These are phyloP conservation scores for Pichia sp. DNA, from an alignment of 1,139 yeast genomes.

Conservation along the genomic window DNA sequence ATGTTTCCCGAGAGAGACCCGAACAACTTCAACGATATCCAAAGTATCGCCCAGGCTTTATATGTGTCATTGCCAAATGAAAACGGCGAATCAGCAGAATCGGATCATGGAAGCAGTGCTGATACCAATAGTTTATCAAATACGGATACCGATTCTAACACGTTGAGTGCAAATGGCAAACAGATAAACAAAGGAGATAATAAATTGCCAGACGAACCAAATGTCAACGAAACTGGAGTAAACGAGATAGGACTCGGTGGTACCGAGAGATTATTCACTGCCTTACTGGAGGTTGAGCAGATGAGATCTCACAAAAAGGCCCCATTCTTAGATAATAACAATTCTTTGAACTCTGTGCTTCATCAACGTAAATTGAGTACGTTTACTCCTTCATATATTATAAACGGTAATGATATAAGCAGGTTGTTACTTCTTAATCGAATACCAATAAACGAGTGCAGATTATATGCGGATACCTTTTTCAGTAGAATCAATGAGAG, in stretches of 20 bases:
- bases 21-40: conserved; percentile 26
- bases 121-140: too few species aligned
- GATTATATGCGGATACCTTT: conserved; percentile 25
- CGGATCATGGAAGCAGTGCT: not conserved
- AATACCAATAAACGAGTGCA: conserved; percentile 23
- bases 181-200: not conserved
- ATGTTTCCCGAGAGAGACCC: conserved; percentile 31
- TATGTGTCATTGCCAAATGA: conserved; percentile 26
- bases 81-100: not conserved
- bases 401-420: conserved; percentile 14
- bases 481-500: conserved; percentile 28
- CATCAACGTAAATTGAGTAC: conserved; percentile 1
- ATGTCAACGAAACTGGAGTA: not conserved
- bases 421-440: conserved; percentile 20
- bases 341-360: conserved; percentile 3
- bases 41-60: conserved; percentile 24
- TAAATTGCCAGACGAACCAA: not conserved
- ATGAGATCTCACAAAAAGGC: conserved; percentile 19
- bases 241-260: conserved; percentile 17
- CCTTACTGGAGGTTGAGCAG: conserved; percentile 25
- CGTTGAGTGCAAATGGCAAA: not conserved
- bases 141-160: not conserved
- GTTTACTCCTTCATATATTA: conserved; percentile 3
- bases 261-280: conserved; percentile 26
- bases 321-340: conserved; percentile 2